Base-by-base conservation (phyloP, 176 grass and related monocot genomes). In the Hsuehochloa calcarea region DNA sequence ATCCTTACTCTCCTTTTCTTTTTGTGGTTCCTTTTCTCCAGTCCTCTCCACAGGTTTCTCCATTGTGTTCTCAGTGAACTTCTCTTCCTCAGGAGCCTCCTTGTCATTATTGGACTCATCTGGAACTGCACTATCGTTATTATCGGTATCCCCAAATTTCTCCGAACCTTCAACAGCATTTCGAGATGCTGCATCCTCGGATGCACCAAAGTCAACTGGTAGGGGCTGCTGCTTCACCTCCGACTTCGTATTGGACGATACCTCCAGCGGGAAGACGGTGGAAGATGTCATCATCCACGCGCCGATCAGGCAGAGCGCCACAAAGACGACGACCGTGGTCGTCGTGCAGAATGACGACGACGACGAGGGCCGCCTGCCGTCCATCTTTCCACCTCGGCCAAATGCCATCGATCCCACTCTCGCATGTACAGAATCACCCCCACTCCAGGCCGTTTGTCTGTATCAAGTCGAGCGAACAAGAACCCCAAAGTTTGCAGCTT, bases 201-300 rank as follows among this genome's bases (percentile, higher is more conserved):
- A 85, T 0, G 82, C 31, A 29, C 69, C 85, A 6, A 91, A 91
- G 78, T 87, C 80, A 16, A 72, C 69, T 46, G 41, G 22, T 5
- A 62, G 58, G 23, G 88, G 62, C 52, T 89, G 86, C 2, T 90
- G 61, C 15, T 78, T 90, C 40, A 72, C 82, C 63, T 87, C 92
- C 29, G 86, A 86, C 79, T 89, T 92, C 68, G 68, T 88, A 60
- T 85, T 87, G 0, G 83, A 77, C 1, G 65, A 69, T 39, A 89
- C 82, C 45, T 92, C 90, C 76, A 94, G 68, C 25, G 97, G 92
- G 65, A 92, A 90, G 38, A 94, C 78, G 12, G 82, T 88, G 78
- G 97, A 92, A 46, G 97, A 99, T 0, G 93, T 94, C 91, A 99
- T 99, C 74, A 94, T 93, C 97, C 97, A 99, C n/a, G 89, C 92